Conservation (phyloP, 2,329 filamentous ascomycete genomes). For the Talaromyces sp. region DNA sequence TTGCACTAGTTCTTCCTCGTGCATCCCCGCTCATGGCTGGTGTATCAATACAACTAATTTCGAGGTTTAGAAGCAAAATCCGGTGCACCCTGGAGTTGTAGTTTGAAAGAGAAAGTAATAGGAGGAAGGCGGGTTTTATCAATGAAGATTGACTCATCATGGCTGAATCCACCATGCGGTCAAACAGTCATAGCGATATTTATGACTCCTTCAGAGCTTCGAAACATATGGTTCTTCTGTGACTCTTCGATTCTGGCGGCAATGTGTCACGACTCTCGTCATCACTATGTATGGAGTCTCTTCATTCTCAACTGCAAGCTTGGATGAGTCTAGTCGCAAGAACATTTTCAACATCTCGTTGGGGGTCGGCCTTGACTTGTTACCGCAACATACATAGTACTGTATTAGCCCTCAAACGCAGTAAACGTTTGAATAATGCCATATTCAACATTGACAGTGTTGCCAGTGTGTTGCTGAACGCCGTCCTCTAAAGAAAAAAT, state of each 20-base stretch:
- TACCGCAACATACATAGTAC: background rate
- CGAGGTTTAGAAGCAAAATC: background rate
- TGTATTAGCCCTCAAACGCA: background rate
- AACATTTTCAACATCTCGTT: background rate
- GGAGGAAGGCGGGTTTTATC: background rate
- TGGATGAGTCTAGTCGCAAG: background rate
- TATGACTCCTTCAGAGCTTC: background rate
- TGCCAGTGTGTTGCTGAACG: background rate
- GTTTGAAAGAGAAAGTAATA: background rate
- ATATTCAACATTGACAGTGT: background rate
- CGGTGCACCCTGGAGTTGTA: background rate
- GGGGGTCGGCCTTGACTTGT: background rate
- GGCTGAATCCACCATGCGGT: background rate
- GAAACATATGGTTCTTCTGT: background rate
- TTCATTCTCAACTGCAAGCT: background rate
- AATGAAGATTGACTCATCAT: background rate
- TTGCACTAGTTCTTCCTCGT: background rate
- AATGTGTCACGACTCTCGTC: background rate
- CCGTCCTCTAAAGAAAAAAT: too few species aligned
- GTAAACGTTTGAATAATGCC: background rate
- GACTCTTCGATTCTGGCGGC: background rate
- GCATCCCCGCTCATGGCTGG: background rate
- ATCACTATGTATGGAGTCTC: background rate
- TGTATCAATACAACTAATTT: background rate
- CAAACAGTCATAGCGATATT: background rate